Base-by-base conservation (phyloP, 441 rosid species). In the Populus hybrid region DNA sequence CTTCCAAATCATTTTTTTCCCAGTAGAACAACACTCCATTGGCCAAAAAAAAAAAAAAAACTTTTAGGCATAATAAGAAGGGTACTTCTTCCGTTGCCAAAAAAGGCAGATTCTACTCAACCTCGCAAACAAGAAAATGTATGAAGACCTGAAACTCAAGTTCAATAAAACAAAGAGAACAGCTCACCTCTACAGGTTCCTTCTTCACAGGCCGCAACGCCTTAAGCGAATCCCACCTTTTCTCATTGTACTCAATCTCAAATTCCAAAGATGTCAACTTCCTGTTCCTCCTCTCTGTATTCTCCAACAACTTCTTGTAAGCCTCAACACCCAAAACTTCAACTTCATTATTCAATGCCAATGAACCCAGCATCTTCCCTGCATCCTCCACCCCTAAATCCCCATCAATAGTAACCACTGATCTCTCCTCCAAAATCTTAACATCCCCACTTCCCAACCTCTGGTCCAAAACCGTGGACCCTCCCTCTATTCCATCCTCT, bases 261-360 rank as follows among this genome's bases (percentile, higher is more conserved):
- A 86, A 92, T 56, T 75, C 84, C 82, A 95, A 79, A 56, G 72
- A 83, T 59, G 83, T 74, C 85, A 94, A 74, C 78, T 78, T 91
- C 1, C 82, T 31, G 69, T 64, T 79, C 72, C 93, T 80, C 86
- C 81, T 87, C 79, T 89, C 89, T 0, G 88, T 90, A 42, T 72
- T 74, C 86, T 85, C 86, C 78, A 92, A 63, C 86, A 96, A 84
- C 89, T 86, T 88, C 88, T 77, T 89, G 76, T 96, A 96, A 6
- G 82, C 92, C 73, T 82, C 88, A 42, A 90, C 80, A 64, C 84
- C 80, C 11, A 84, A 76, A 56, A 85, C 78, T 73, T 83, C 83
- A 9, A 74, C 69, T 45, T 84, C 82, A 9, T 72, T 79, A 63
- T 77, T 74, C 81, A 88, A 79, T 14, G 84, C 82, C 80, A 87